Percentiles rank a stretch among this genome's conserved stretches.
Conservation (phyloP, 2,329 filamentous ascomycete species). For the Beauveria asiatica region DNA sequence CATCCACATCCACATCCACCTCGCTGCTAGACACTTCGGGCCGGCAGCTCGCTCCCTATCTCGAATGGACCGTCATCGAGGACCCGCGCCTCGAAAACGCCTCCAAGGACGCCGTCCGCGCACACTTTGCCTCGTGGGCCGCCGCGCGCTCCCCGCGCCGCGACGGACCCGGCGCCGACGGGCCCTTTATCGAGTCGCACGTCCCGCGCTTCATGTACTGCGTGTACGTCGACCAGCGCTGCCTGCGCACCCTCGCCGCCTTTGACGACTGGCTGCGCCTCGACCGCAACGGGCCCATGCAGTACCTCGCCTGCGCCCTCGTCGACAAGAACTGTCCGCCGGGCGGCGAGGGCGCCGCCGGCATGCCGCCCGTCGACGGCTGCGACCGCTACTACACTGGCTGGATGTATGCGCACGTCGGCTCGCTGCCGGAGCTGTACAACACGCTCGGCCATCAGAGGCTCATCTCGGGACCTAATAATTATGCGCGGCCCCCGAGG, state of each 20-base stretch:
- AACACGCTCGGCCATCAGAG: conserved; percentile 9
- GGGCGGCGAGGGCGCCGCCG: not conserved
- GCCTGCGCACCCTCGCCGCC: conserved; percentile 4
- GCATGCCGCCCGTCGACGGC: not conserved
- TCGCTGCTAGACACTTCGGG: not conserved
- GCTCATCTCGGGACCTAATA: conserved; percentile 4
- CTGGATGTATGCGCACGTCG: conserved; percentile 11
- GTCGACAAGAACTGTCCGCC: conserved; percentile 5
- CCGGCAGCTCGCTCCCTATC: conserved; percentile 1
- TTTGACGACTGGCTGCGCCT: conserved; percentile 11
- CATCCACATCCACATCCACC: not conserved
- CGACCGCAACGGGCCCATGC: conserved; percentile 10
- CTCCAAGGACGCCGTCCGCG: not conserved
- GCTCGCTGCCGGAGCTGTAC: conserved; percentile 10
- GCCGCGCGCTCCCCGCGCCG: not conserved
- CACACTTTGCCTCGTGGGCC: conserved; percentile 7
- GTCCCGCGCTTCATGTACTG: conserved; percentile 11
- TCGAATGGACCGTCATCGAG: conserved; percentile 8
- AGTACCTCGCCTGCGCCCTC: conserved; percentile 10
- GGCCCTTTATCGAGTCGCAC: conserved; percentile 8
- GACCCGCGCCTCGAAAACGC: conserved; percentile 6
- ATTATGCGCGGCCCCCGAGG: conserved; percentile 7
- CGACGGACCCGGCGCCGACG: conserved; percentile 9
- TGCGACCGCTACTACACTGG: conserved; percentile 10
- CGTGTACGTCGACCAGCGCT: conserved; percentile 5